Conservation (phyloP, 73 alveolate species). For the Effrenium voratum region DNA sequence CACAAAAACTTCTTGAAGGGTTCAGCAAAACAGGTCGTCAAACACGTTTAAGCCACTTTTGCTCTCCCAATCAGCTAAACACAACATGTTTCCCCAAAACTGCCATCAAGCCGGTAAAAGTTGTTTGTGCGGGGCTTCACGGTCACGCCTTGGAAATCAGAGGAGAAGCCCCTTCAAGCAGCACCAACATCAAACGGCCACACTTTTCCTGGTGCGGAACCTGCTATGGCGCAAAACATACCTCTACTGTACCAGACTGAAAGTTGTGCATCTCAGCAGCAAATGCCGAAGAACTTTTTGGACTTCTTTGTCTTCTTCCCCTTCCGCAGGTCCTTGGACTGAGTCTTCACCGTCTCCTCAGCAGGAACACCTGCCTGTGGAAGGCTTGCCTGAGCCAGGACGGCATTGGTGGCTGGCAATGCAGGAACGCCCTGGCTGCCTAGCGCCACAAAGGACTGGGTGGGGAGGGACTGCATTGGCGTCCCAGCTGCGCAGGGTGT, state of each 20-base stretch:
- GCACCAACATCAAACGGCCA: neutral
- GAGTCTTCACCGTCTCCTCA: conserved; percentile 74
- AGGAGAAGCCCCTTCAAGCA: neutral
- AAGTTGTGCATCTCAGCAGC: conserved; percentile 17
- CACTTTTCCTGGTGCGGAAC: neutral
- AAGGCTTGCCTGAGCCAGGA: neutral
- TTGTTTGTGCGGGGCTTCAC: neutral
- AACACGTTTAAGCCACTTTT: no score
- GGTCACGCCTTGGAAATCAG: neutral
- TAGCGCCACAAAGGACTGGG: conserved; percentile 50
- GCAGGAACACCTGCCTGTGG: neutral
- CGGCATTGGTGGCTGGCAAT: neutral
- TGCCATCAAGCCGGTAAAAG: neutral
- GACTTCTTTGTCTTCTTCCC: conserved; percentile 41
- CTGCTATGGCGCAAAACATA: neutral
- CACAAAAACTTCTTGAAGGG: no score
- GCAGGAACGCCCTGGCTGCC: neutral
- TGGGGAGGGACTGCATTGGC: conserved; percentile 8
- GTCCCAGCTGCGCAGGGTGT: neutral
- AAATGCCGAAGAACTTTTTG: conserved; percentile 32
- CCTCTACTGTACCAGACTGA: no score
- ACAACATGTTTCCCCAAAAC: neutral
- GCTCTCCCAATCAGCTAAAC: no score
- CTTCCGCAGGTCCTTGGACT: conserved; percentile 39
- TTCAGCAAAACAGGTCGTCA: no score